phyloP scores from a whole-genome alignment of 2,329 filamentous ascomycete species.

The Fusarium temperatum region DNA sequence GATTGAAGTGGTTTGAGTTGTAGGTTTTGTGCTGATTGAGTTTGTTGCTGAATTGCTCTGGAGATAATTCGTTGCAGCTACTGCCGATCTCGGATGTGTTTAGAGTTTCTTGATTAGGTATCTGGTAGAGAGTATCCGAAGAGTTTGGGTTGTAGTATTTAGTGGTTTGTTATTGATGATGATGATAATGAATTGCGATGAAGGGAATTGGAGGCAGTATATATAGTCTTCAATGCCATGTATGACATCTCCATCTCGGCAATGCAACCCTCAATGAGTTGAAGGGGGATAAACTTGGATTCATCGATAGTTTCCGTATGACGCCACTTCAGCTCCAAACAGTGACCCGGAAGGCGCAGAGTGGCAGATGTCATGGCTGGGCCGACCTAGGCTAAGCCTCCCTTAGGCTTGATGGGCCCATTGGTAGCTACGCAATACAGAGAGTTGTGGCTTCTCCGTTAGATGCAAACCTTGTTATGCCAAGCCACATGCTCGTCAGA shows the following conservation, averaged over 20 bases:
- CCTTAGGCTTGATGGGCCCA: neutral
- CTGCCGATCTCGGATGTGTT: neutral
- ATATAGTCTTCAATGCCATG: neutral
- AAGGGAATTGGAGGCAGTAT: neutral
- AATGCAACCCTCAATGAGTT: neutral
- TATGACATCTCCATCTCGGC: neutral
- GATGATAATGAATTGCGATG: neutral
- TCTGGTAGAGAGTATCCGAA: neutral
- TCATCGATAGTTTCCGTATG: constrained; percentile 6
- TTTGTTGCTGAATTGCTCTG: neutral
- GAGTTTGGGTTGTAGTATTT: neutral
- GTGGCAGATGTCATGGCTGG: constrained; percentile 18
- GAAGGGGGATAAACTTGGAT: neutral
- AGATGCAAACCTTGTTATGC: constrained; percentile 9
- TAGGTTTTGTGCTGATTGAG: neutral
- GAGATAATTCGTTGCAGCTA: neutral
- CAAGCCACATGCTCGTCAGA: constrained; percentile 15
- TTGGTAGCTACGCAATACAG: neutral
- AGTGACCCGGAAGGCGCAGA: neutral
- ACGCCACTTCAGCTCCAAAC: constrained; percentile 3
- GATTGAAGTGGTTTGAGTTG: neutral
- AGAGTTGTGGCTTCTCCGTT: constrained; percentile 6
- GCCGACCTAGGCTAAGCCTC: neutral
- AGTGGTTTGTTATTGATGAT: neutral
- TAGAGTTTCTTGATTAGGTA: neutral